Percentiles rank a stretch among this genome's conserved stretches.
Conservation (phyloP, 176 grass and related monocot species). For the Hordeum marinum region DNA sequence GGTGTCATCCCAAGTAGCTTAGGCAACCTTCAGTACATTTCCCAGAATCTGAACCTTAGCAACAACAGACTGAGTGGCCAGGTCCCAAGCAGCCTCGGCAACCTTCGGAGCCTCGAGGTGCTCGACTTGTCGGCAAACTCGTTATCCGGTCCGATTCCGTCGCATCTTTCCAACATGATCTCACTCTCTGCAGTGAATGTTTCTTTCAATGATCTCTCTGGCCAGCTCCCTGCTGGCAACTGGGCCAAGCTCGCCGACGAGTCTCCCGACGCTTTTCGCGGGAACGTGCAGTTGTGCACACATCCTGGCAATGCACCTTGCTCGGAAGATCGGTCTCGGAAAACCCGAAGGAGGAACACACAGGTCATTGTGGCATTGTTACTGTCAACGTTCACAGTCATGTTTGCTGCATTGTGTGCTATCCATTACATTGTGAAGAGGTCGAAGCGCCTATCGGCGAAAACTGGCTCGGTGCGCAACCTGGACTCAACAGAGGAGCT, state of each 20-base stretch:
- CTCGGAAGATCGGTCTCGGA: background rate
- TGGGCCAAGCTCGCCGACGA: conserved; percentile 38
- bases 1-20: conserved; percentile 40
- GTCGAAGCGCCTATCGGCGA: conserved; percentile 4
- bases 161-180: conserved; percentile 38
- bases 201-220: conserved; percentile 52
- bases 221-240: conserved; percentile 26
- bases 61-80: conserved; percentile 38
- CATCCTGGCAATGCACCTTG: background rate
- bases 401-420: conserved; percentile 9
- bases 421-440: conserved; percentile 32
- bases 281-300: conserved; percentile 40
- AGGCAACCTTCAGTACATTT: conserved; percentile 58
- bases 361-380: conserved; percentile 22
- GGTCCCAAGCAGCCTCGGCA: conserved; percentile 51
- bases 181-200: conserved; percentile 52
- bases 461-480: background rate
- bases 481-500: conserved; percentile 37
- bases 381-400: background rate
- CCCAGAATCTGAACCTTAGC: conserved; percentile 48
- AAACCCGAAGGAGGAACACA: conserved; percentile 1
- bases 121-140: conserved; percentile 55
- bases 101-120: conserved; percentile 47
- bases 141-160: conserved; percentile 45
- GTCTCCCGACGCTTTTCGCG: conserved; percentile 29